These are phyloP conservation scores for Apiospora koreana DNA, from an alignment of 2,329 filamentous ascomycete genomes.

Conservation along the genomic window DNA sequence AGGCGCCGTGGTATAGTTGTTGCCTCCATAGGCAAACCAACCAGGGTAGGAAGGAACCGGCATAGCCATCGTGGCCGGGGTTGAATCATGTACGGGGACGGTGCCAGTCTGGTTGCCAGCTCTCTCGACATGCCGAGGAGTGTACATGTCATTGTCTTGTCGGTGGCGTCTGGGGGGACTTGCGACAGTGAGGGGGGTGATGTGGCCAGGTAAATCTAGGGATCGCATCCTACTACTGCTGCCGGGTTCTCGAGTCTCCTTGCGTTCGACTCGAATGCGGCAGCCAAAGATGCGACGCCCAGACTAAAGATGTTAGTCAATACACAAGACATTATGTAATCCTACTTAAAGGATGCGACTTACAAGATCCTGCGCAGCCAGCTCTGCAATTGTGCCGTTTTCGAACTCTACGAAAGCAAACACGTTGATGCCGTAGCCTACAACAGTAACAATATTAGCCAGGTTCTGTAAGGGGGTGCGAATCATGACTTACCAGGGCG, in stretches of 20 bases:
- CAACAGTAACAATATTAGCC: constrained; percentile 14
- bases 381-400: constrained; percentile 35
- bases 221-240: too few relatives aligned
- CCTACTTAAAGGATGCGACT: constrained; percentile 21
- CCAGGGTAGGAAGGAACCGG: neutral
- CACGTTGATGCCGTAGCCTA: constrained; percentile 21
- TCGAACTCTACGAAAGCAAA: constrained; percentile 46
- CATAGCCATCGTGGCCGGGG: neutral
- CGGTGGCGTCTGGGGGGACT: too few relatives aligned
- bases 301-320: constrained; percentile 30
- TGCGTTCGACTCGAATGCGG: constrained; percentile 40
- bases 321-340: neutral
- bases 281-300: constrained; percentile 32
- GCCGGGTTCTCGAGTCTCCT: constrained; percentile 25
- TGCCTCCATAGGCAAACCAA: neutral
- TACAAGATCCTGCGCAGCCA: constrained; percentile 38
- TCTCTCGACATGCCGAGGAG: neutral
- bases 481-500: constrained; percentile 19
- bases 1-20: neutral
- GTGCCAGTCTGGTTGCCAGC: too few relatives aligned
- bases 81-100: neutral
- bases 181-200: too few relatives aligned
- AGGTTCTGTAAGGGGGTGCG: neutral
- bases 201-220: too few relatives aligned
- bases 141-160: too few relatives aligned